A percentile compares a stretch with the other conserved stretches of the same genome.
Conservation (phyloP, 495 filamentous ascomycete genomes). For the Aspergillus carlsbadensis region DNA sequence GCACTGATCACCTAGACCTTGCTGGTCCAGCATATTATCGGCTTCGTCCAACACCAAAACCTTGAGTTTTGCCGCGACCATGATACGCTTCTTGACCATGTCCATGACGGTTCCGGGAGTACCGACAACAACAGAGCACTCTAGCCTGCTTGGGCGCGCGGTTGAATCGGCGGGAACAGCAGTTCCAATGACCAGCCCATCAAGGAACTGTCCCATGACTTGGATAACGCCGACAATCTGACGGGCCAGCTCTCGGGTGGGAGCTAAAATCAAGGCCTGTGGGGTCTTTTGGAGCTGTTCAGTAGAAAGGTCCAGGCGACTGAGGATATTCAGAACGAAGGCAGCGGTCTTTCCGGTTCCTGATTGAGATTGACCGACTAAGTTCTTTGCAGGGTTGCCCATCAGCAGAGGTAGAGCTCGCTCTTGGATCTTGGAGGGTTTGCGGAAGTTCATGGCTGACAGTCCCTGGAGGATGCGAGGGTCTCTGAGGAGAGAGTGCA, state of each 20-base stretch:
- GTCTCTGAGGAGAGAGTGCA: constrained; percentile 29
- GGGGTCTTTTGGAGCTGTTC: constrained; percentile 54
- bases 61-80: constrained; percentile 64
- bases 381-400: constrained; percentile 76
- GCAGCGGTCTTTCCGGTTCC: constrained; percentile 98
- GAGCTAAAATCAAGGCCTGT: constrained; percentile 87
- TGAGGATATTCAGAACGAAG: constrained; percentile 87
- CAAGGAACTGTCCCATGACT: constrained; percentile 78
- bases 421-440: constrained; percentile 97
- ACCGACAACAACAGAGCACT: constrained; percentile 79
- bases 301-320: constrained; percentile 70
- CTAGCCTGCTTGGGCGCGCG: constrained; percentile 57
- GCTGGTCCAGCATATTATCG: constrained; percentile 93
- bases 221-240: constrained; percentile 86
- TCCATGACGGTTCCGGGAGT: constrained; percentile 94
- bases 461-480: constrained; percentile 60
- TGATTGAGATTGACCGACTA: constrained; percentile 97
- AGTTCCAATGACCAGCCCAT: constrained; percentile 66
- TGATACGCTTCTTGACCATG: constrained; percentile 67
- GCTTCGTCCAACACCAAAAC: constrained; percentile 90
- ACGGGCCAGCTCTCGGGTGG: constrained; percentile 90
- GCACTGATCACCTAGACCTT: constrained; percentile 94
- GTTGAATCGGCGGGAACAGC: constrained; percentile 76
- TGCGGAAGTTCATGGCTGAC: constrained; percentile 80
- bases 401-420: constrained; percentile 86